These are phyloP conservation scores for Entrophospora sp. DNA, from an alignment of 192 early-diverging fungal species.

Conservation along the genomic window DNA sequence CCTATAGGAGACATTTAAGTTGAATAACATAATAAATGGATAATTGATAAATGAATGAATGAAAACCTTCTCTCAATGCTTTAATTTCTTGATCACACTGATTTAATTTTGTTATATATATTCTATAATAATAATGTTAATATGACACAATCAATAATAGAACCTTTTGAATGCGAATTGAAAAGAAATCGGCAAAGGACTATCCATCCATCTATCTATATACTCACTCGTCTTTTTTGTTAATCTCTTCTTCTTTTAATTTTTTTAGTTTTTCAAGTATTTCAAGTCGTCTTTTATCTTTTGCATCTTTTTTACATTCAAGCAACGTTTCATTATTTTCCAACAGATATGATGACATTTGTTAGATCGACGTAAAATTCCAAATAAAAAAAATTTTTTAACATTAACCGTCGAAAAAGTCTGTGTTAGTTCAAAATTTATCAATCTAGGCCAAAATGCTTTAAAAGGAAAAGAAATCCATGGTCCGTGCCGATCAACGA, in stretches of 20 bases:
- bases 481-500: too few relatives aligned
- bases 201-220: neutral
- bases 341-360: neutral
- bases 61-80: neutral
- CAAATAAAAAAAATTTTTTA: too few relatives aligned
- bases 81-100: constrained; percentile 19
- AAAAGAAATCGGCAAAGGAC: neutral
- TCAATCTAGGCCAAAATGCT: too few relatives aligned
- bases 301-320: constrained; percentile 1
- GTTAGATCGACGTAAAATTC: neutral
- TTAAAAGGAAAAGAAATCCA: too few relatives aligned
- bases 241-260: constrained; percentile 41
- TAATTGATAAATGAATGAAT: neutral
- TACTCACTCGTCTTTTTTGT: constrained; percentile 42
- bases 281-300: constrained; percentile 40
- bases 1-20: constrained; percentile 30
- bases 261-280: constrained; percentile 36
- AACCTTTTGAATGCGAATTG: neutral
- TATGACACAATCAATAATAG: constrained; percentile 8
- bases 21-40: neutral
- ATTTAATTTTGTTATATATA: constrained; percentile 27
- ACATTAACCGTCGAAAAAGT: too few relatives aligned
- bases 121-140: constrained; percentile 19
- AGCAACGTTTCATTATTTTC: neutral
- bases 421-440: too few relatives aligned